Percentiles rank a stretch among this genome's conserved stretches.
These are phyloP conservation scores for Melampsora abietis-canadensis DNA, from an alignment of 1,284 basidiomycete genomes.

Conservation along the genomic window DNA sequence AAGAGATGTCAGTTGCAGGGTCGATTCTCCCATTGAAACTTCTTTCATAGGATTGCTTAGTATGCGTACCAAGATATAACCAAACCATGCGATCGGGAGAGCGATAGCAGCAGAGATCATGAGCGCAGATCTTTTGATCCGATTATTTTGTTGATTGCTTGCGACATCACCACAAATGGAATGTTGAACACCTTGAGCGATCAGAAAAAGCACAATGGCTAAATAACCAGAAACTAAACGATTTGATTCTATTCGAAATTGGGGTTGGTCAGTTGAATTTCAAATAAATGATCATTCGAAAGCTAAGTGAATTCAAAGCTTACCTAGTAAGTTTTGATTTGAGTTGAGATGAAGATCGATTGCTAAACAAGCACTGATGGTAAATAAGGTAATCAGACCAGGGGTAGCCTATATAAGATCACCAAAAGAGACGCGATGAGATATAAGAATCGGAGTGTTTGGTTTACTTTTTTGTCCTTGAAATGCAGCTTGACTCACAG, in stretches of 20 bases:
- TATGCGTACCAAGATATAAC: background rate
- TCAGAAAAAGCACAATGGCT: background rate
- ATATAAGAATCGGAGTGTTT: background rate
- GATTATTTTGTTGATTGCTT: background rate
- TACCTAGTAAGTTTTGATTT: background rate
- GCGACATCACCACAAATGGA: background rate
- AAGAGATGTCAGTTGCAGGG: too few species aligned
- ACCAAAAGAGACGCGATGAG: background rate
- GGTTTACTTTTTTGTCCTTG: background rate
- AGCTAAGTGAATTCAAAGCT: too few species aligned
- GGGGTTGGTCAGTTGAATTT: background rate
- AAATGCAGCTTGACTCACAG: background rate
- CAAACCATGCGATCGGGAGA: background rate
- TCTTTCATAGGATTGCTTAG: too few species aligned
- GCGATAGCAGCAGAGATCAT: background rate
- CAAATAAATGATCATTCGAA: background rate
- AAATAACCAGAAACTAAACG: conserved; percentile 4
- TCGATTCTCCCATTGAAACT: background rate
- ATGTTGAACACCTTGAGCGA: background rate
- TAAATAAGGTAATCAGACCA: background rate
- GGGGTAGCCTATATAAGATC: background rate
- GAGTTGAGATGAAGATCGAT: conserved; percentile 9
- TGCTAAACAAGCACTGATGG: conserved; percentile 6
- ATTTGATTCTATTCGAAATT: background rate
- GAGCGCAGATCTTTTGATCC: background rate